Evolutionary conservation across 306 rosid genomes (phyloP).

Genomic region (Hippophae tibetana): DNA sequence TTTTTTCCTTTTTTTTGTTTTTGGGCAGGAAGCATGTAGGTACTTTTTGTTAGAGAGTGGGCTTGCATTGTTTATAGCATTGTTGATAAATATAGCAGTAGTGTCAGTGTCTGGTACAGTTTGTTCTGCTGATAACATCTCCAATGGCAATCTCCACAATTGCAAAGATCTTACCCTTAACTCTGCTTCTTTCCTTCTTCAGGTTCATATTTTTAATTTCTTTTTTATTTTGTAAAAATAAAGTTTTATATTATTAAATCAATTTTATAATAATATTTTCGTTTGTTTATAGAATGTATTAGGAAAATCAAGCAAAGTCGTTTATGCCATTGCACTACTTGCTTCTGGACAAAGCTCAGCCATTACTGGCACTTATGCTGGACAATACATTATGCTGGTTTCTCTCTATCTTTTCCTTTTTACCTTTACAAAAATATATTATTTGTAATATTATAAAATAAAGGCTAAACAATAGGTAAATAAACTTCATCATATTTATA

Average conservation of each 20-base stretch:
- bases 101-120: conserved; percentile 62
- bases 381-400: conserved; percentile 87
- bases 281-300: conserved; percentile 46
- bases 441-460: too few species aligned
- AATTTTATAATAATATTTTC: neutral
- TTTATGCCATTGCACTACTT: conserved; percentile 75
- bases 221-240: neutral
- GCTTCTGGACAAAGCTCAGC: conserved; percentile 97
- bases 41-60: conserved; percentile 70
- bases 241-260: too few species aligned
- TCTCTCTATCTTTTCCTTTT: neutral
- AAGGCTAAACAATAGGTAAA: too few species aligned
- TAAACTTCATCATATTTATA: too few species aligned
- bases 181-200: conserved; percentile 75
- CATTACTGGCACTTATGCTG: conserved; percentile 93
- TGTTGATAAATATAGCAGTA: conserved; percentile 65
- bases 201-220: conserved; percentile 32
- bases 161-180: conserved; percentile 59
- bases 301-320: conserved; percentile 61
- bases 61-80: conserved; percentile 67
- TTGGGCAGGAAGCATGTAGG: conserved; percentile 53
- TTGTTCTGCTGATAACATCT: conserved; percentile 35
- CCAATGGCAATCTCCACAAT: conserved; percentile 10
- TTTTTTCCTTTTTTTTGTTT: too few species aligned
- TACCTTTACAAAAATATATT: too few species aligned